Conservation (phyloP, 179 eudicot genomes). For the Dionaea muscipula region DNA sequence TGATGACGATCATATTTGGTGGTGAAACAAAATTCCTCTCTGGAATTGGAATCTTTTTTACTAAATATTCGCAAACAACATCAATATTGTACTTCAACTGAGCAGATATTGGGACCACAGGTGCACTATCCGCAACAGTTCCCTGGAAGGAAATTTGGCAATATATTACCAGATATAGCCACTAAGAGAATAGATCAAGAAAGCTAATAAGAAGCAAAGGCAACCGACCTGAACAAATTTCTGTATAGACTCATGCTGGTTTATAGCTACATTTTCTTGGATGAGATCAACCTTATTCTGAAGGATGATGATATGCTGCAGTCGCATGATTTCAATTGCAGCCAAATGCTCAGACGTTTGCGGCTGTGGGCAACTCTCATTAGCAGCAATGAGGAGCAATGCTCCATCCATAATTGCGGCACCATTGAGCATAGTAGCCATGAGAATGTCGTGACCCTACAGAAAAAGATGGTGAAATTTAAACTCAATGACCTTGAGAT, state of each 20-base stretch:
- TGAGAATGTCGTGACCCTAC: constrained; percentile 96
- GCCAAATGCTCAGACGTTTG: constrained; percentile 97
- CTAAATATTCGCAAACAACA: constrained; percentile 80
- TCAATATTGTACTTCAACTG: constrained; percentile 89
- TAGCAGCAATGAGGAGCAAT: constrained; percentile 87
- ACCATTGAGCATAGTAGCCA: constrained; percentile 99
- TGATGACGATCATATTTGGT: constrained; percentile 90
- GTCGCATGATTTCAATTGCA: constrained; percentile 94
- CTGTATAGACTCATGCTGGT: constrained; percentile 85
- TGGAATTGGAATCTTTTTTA: constrained; percentile 82
- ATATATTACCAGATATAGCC: background rate
- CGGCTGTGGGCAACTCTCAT: constrained; percentile 94
- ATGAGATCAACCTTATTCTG: constrained; percentile 90
- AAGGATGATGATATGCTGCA: constrained; percentile 82
- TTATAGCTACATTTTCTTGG: constrained; percentile 87
- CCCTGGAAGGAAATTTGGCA: constrained; percentile 29
- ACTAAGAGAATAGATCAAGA: background rate
- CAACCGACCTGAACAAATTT: constrained; percentile 66
- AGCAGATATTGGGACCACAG: constrained; percentile 89
- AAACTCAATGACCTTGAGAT: constrained; percentile 1
- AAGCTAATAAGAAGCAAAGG: background rate
- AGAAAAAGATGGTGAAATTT: background rate
- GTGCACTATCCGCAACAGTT: constrained; percentile 88
- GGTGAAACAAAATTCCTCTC: constrained; percentile 77
- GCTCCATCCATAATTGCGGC: constrained; percentile 99